phyloP scores from a whole-genome alignment of 257 asterid species.

The Jasminum sambac region DNA sequence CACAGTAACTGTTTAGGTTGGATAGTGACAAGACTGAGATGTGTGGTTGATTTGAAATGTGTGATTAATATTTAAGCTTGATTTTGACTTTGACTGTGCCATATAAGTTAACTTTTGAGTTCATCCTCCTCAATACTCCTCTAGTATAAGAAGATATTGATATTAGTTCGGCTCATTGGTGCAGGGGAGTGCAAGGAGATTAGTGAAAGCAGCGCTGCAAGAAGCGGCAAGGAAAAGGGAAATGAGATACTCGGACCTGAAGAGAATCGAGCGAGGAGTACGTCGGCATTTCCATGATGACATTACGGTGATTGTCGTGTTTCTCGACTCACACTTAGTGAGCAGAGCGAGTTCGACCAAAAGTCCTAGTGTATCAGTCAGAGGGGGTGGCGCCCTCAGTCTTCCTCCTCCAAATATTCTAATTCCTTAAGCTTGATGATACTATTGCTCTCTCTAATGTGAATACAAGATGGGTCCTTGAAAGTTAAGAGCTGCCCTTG shows the following conservation, averaged over 20 bases:
- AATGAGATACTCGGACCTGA: slow-evolving; percentile 60
- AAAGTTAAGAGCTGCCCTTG: slow-evolving; percentile 23
- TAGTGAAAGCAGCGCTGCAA: slow-evolving; percentile 51
- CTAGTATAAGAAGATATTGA: background rate
- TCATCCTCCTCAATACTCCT: no score
- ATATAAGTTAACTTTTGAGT: background rate
- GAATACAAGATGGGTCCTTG: slow-evolving; percentile 22
- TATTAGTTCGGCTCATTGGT: background rate
- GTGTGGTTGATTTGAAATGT: no score
- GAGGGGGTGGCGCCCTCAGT: slow-evolving; percentile 42
- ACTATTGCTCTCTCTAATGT: slow-evolving; percentile 1
- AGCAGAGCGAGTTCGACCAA: slow-evolving; percentile 45
- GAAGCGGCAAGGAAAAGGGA: slow-evolving; percentile 63
- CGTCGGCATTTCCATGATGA: slow-evolving; percentile 61
- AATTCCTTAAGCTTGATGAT: slow-evolving; percentile 34
- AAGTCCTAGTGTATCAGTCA: slow-evolving; percentile 41
- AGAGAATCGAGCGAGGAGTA: slow-evolving; percentile 51
- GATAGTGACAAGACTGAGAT: no score
- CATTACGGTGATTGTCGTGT: slow-evolving; percentile 44
- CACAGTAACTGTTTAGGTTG: no score
- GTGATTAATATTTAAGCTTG: no score
- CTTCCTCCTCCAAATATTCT: slow-evolving; percentile 38
- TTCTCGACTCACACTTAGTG: slow-evolving; percentile 42
- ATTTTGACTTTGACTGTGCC: no score
- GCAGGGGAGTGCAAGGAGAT: slow-evolving; percentile 60